These are phyloP conservation scores for Tulasnella sp. DNA, from an alignment of 768 basidiomycete species.

Conservation along the genomic window DNA sequence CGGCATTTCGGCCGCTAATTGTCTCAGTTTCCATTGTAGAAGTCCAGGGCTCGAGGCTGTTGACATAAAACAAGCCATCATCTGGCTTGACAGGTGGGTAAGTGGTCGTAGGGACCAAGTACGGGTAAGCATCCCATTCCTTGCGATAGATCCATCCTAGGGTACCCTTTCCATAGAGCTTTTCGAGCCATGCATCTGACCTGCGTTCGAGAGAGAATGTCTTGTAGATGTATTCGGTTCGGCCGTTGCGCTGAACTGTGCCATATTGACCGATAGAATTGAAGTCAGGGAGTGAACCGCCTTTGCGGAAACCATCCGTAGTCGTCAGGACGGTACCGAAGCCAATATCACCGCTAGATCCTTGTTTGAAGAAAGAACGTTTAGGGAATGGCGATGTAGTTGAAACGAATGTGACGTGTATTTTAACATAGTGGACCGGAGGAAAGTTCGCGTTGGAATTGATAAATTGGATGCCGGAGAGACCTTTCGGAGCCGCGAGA, in stretches of 20 bases:
- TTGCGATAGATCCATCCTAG: slow-evolving; percentile 77
- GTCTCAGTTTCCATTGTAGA: slow-evolving; percentile 95
- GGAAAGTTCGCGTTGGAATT: slow-evolving; percentile 23
- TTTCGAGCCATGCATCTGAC: slow-evolving; percentile 54
- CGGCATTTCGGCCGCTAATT: slow-evolving; percentile 65
- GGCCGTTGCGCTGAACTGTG: slow-evolving; percentile 31
- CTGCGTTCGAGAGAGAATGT: slow-evolving; percentile 63
- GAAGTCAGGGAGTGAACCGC: slow-evolving; percentile 58
- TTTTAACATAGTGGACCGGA: slow-evolving; percentile 54
- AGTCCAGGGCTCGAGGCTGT: slow-evolving; percentile 84
- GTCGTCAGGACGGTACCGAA: slow-evolving; percentile 66
- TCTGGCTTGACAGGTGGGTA: slow-evolving; percentile 74
- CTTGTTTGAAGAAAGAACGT: slow-evolving; percentile 61
- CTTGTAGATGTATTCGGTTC: slow-evolving; percentile 60
- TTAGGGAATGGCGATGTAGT: slow-evolving; percentile 54
- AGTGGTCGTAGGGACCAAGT: slow-evolving; percentile 45
- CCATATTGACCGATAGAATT: slow-evolving; percentile 70
- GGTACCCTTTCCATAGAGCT: slow-evolving; percentile 45
- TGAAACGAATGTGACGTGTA: slow-evolving; percentile 82
- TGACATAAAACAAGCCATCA: slow-evolving; percentile 76
- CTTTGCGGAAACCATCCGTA: slow-evolving; percentile 35
- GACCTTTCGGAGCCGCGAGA: slow-evolving; percentile 76
- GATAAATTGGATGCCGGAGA: slow-evolving; percentile 43
- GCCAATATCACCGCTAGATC: no score
- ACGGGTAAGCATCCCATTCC: slow-evolving; percentile 76